Conservation (phyloP, 2,329 filamentous ascomycete genomes). For the Pseudophaeomoniella oleicola region DNA sequence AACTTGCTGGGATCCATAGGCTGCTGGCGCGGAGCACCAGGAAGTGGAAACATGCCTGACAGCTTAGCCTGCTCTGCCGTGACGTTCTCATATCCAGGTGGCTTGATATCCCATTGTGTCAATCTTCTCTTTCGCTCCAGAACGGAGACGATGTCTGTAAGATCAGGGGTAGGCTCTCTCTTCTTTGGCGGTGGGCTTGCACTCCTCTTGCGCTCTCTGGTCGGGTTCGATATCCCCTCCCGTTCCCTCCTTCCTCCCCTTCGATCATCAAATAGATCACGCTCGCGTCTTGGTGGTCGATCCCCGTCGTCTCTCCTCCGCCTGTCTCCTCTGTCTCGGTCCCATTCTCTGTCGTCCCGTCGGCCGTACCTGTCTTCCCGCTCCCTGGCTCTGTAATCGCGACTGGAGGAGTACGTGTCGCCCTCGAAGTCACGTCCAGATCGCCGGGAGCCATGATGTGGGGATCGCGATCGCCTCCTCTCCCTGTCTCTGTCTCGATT, state of each 20-base stretch:
- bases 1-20: slow-evolving; percentile 89
- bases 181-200: slow-evolving; percentile 73
- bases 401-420: slow-evolving; percentile 84
- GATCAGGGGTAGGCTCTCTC: slow-evolving; percentile 87
- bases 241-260: slow-evolving; percentile 32
- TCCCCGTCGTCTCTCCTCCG: slow-evolving; percentile 55
- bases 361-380: slow-evolving; percentile 76
- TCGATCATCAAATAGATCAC: slow-evolving; percentile 50
- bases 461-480: slow-evolving; percentile 73
- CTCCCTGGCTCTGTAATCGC: slow-evolving; percentile 83
- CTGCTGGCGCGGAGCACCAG: slow-evolving; percentile 85
- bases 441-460: slow-evolving; percentile 53
- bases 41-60: slow-evolving; percentile 96
- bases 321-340: slow-evolving; percentile 49
- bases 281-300: slow-evolving; percentile 37
- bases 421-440: slow-evolving; percentile 59
- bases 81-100: slow-evolving; percentile 93
- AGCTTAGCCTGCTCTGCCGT: slow-evolving; percentile 97
- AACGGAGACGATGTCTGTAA: slow-evolving; percentile 73
- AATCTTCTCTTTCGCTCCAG: slow-evolving; percentile 77
- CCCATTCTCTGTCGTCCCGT: slow-evolving; percentile 63
- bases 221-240: slow-evolving; percentile 30
- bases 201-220: slow-evolving; percentile 52
- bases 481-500: slow-evolving; percentile 39
- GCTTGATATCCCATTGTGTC: slow-evolving; percentile 99